phyloP scores from a whole-genome alignment of 148 eudicot species.

The Rhododendron molle region DNA sequence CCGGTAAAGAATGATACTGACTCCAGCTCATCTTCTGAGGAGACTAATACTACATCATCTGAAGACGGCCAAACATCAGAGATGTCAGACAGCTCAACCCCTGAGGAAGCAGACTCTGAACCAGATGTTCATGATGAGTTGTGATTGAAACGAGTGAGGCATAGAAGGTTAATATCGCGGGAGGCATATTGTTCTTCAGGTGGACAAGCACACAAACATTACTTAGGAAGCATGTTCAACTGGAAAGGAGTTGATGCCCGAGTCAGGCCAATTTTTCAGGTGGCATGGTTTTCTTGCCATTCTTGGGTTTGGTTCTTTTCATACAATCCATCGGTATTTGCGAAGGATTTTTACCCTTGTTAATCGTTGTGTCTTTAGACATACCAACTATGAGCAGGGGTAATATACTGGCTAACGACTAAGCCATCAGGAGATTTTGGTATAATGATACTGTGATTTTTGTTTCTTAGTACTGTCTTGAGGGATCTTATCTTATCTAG shows the following conservation, averaged over 20 bases:
- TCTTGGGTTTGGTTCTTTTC: not conserved
- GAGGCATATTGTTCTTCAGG: slow-evolving; percentile 1
- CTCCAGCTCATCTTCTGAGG: slow-evolving; percentile 39
- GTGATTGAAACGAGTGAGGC: slow-evolving; percentile 26
- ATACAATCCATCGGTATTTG: not conserved
- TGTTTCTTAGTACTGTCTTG: not conserved
- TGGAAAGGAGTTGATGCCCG: not conserved
- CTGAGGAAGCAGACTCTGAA: slow-evolving; percentile 26
- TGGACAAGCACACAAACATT: not conserved
- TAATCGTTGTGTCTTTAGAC: not conserved
- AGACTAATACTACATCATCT: slow-evolving; percentile 19
- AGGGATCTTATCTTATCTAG: not conserved
- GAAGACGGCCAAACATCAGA: slow-evolving; percentile 25
- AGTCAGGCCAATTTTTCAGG: slow-evolving; percentile 5
- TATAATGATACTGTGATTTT: not conserved
- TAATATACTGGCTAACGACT: not conserved
- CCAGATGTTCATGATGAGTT: slow-evolving; percentile 59
- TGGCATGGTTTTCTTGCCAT: slow-evolving; percentile 2
- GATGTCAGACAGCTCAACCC: slow-evolving; percentile 24
- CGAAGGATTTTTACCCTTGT: not conserved
- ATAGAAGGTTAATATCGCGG: not conserved
- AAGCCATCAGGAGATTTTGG: not conserved
- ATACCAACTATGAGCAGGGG: not conserved
- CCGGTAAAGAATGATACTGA: slow-evolving; percentile 60
- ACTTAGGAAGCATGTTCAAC: not conserved